Conservation (phyloP, 345 rosid species). For the Pugionium dolabratum region DNA sequence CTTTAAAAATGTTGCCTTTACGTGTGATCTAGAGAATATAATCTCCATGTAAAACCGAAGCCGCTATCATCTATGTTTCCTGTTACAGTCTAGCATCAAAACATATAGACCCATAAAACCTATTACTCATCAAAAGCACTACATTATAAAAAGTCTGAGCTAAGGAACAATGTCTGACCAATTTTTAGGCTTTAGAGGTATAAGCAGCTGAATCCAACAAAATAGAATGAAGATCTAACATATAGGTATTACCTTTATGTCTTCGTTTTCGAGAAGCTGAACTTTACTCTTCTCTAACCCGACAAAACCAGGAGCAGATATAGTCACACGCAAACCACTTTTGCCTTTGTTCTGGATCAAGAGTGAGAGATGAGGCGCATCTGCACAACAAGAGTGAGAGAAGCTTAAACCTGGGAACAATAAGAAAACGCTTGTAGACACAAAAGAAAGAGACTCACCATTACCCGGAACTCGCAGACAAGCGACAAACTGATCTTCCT, state of each 20-base stretch:
- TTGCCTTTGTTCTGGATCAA: constrained; percentile 70
- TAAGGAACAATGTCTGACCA: not conserved
- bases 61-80: not conserved
- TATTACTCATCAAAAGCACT: not conserved
- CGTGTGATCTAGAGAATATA: not conserved
- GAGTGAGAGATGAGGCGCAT: constrained; percentile 67
- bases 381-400: constrained; percentile 43
- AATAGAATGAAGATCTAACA: not conserved
- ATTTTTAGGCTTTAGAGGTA: not conserved
- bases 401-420: not conserved
- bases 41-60: not conserved
- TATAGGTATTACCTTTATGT: constrained; percentile 48
- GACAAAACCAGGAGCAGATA: constrained; percentile 60
- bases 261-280: constrained; percentile 52
- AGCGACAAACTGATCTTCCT: constrained; percentile 59
- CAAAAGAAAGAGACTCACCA: constrained; percentile 45
- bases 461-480: constrained; percentile 82
- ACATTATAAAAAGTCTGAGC: not conserved
- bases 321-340: constrained; percentile 45
- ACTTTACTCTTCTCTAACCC: constrained; percentile 50
- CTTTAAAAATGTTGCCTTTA: not conserved
- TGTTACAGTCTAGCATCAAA: not conserved
- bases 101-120: not conserved
- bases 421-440: not conserved
- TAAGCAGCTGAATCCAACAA: not conserved